phyloP scores from a whole-genome alignment of 2,329 filamentous ascomycete species.

The Ilyonectria sp. region DNA sequence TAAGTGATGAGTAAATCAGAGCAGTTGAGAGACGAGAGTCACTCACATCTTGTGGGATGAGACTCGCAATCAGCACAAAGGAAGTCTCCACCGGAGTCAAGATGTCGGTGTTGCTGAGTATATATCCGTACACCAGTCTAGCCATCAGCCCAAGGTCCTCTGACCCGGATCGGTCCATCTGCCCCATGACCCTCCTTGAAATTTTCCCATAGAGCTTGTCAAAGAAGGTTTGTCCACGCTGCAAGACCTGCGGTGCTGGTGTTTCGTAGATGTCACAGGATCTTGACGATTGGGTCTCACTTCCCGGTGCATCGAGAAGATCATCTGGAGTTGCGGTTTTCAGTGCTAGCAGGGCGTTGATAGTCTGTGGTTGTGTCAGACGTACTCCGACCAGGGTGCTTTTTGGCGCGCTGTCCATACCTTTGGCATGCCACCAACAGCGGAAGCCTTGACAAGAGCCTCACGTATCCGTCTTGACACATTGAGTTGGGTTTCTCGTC shows the following conservation, averaged over 20 bases:
- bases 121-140: constrained; percentile 46
- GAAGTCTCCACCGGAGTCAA: constrained; percentile 45
- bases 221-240: constrained; percentile 44
- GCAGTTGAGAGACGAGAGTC: background rate
- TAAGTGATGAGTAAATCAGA: background rate
- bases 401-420: constrained; percentile 18
- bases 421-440: constrained; percentile 47
- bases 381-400: background rate
- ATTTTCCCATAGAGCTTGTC: constrained; percentile 45
- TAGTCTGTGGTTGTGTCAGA: constrained; percentile 41
- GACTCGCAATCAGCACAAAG: constrained; percentile 47
- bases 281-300: constrained; percentile 27
- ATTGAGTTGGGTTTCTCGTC: constrained; percentile 35
- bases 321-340: constrained; percentile 44
- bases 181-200: constrained; percentile 46
- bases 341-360: constrained; percentile 43
- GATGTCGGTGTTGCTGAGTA: constrained; percentile 45
- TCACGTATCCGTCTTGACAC: constrained; percentile 44
- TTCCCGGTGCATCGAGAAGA: constrained; percentile 35
- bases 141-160: constrained; percentile 45
- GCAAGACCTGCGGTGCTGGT: constrained; percentile 31
- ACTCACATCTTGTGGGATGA: constrained; percentile 48
- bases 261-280: constrained; percentile 40
- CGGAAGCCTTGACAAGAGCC: constrained; percentile 46
- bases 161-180: constrained; percentile 45